Base-by-base conservation (phyloP, 805 yeast genomes). In the Vanderwaltozyma verrucispora region DNA sequence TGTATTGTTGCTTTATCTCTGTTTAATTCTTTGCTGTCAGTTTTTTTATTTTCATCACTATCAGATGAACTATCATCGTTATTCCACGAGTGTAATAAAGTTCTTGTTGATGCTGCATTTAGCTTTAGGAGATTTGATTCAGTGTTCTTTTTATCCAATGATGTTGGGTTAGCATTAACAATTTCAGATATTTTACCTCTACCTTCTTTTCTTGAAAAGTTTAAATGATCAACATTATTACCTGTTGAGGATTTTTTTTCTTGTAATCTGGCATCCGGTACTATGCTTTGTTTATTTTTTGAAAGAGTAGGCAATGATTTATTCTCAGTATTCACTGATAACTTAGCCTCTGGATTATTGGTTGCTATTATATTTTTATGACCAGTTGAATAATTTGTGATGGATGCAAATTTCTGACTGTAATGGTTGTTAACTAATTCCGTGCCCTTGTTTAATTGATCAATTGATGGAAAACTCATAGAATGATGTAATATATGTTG, bases 121-220 rank as follows among this genome's bases (percentile, higher is more conserved):
- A 11, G 13, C 11, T 11, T 24, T 8, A 8, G 7, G 4, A 13
- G 11, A 24, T 24, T 24, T 24, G 27, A 24, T 10, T 10, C 27
- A 24, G 23, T 5, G 8, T 12, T 4, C 14, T 25, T 24, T 4
- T 36, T 15, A 20, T 36, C 47, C 10, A 30, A 28, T 8, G 37
- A 18, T 4, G 42, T 42, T 9, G 34, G 32, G 39, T 39, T 41
- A 13, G 39, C 29, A 14, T 30, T 30, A 1, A 44, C 32, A 16
- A 44, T 46, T 11, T 37, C 30, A 19, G 33, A 36, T 19, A 41
- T 40, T 18, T 40, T 36, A 15, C 43, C 47, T 26, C 45, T 42
- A 9, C 45, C 44, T 13, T 16, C 24, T 21, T 29, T 23, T 5
- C 24, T 15, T 6, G 8, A 11, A 21, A 25, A 15, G n/a, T 19